Evolutionary conservation across 306 rosid species (phyloP), one percentile per base, ranked within the genome.

Genomic region (Coriaria nepalensis): DNA sequence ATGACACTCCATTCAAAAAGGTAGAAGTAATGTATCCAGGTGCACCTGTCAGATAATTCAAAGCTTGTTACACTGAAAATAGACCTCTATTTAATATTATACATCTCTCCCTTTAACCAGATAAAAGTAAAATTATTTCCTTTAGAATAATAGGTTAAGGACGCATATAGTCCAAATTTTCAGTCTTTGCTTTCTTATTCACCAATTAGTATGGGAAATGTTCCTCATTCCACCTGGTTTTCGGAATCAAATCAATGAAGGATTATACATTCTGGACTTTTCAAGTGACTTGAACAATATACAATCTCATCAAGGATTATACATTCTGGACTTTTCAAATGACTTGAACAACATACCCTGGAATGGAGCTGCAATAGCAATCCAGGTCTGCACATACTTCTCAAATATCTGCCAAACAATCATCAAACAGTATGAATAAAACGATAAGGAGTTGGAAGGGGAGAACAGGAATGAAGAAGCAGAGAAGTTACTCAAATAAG

Each of bases 341-440:
- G 41, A 36, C 42, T 39, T 42, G 9, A 57, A 79, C 43, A 52
- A 52, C 63, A 68, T 73, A 82, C 98, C 98, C 74, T 75, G 94
- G 67, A 90, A 90, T 9, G 98, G 98, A 4, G 98, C 92, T 57
- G 83, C 63, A 73, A 90, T 71, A 8, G 98, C 95, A 77, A 85
- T 68, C 98, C 98, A 90, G 61, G 75, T 90, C 71, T 90, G 71
- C 36, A 90, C 98, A 66, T 85, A 90, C 76, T 85, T 90, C 81
- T 90, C 96, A 79, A 84, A 90, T 72, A 85, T 71, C 98, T 90
- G 81, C 63, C 60, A 66, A 65, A 68, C n/a, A 45, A 50, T 41
- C 43, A 69, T 8, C 35, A 45, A 42, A 50, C 34, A 37, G 51
- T 35, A 37, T 9, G n/a, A 41, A 47, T 58, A 33, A 58, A 41